Percentiles rank a stretch among this genome's conserved stretches.
Evolutionary conservation across 345 rosid species (phyloP).

Genomic region (Ricinus communis): DNA sequence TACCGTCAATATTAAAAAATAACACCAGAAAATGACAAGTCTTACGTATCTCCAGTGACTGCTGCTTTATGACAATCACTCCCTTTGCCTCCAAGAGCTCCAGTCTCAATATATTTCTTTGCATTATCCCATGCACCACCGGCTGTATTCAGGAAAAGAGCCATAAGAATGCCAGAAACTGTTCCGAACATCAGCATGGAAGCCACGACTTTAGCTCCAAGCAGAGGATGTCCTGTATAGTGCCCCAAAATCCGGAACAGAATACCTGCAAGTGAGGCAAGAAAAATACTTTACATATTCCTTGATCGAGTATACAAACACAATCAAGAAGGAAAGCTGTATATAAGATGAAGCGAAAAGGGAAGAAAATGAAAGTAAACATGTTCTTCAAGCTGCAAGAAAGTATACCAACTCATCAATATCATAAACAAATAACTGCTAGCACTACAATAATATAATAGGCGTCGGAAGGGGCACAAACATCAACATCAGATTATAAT

Average conservation of each 20-base stretch:
- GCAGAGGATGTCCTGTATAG: constrained; percentile 88
- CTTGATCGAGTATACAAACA: neutral
- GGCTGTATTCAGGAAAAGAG: constrained; percentile 93
- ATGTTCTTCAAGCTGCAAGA: neutral
- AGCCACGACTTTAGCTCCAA: constrained; percentile 97
- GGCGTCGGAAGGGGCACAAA: neutral
- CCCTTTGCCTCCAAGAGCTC: constrained; percentile 98
- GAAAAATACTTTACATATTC: neutral
- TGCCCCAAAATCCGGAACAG: constrained; percentile 79
- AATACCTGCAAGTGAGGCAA: constrained; percentile 50
- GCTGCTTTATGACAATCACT: constrained; percentile 98
- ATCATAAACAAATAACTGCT: neutral
- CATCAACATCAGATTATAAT: neutral
- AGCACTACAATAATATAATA: neutral
- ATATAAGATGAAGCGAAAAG: neutral
- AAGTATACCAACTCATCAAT: neutral
- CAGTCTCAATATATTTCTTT: constrained; percentile 92
- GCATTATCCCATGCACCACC: constrained; percentile 99
- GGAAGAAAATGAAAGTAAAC: neutral
- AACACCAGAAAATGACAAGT: neutral
- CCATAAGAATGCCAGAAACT: constrained; percentile 97
- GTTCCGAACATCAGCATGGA: constrained; percentile 94
- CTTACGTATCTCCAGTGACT: constrained; percentile 97
- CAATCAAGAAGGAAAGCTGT: neutral
- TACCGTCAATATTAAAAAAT: neutral